phyloP scores from a whole-genome alignment of 345 rosid species.

The Sapria himalayana region DNA sequence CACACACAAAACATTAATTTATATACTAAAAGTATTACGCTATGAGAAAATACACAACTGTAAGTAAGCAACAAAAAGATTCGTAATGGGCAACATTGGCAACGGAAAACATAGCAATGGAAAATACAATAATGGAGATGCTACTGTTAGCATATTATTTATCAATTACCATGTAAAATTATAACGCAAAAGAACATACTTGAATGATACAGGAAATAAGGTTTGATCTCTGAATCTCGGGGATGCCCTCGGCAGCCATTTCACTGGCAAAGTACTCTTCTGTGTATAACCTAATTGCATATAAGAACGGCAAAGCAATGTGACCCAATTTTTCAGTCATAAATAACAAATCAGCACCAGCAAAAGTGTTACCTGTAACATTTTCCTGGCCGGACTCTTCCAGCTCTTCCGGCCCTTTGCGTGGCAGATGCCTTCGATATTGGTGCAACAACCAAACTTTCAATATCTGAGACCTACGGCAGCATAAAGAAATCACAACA shows the following conservation, averaged over 20 bases:
- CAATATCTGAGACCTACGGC: constrained; percentile 69
- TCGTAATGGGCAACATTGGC: too few relatives aligned
- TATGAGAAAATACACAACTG: too few relatives aligned
- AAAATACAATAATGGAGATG: too few relatives aligned
- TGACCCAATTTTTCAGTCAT: not conserved
- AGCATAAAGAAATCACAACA: not conserved
- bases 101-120: too few relatives aligned
- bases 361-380: constrained; percentile 52
- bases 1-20: too few relatives aligned
- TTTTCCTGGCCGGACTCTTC: constrained; percentile 85
- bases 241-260: constrained; percentile 75
- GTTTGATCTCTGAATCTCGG: constrained; percentile 89
- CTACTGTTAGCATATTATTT: too few relatives aligned
- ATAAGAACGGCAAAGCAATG: not conserved
- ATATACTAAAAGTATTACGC: too few relatives aligned
- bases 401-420: constrained; percentile 97
- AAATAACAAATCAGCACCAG: not conserved
- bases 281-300: constrained; percentile 47
- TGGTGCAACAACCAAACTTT: constrained; percentile 83
- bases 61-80: too few relatives aligned
- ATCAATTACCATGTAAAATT: too few relatives aligned
- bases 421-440: constrained; percentile 94
- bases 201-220: constrained; percentile 81
- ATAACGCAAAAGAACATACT: constrained; percentile 25
- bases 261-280: constrained; percentile 64